Base-by-base conservation (phyloP, 2,329 filamentous ascomycete species). In the Byssothecium circinans region DNA sequence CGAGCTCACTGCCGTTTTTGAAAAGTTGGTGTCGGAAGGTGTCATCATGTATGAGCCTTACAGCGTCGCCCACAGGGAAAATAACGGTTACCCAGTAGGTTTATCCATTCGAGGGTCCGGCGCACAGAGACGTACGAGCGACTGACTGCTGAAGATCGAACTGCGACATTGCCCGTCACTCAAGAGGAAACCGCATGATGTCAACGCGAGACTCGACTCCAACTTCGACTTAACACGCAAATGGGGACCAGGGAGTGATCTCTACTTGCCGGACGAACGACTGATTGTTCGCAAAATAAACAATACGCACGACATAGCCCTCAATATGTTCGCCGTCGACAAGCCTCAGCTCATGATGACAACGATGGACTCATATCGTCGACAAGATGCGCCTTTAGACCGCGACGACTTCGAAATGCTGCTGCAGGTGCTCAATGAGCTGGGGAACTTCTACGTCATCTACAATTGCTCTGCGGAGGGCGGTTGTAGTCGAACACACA, bases 291-390 rank as follows among this genome's bases (percentile, higher is more conserved):
- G 61, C 0, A 59, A 62, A 12, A 53, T 78, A 14, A 74, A 72
- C 17, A 41, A 34, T 14, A 74, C 75, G 0, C 78, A 81, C 47
- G 60, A 75, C 15, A 63, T 81, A 6, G 66, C 72, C 1, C 60
- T 76, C 48, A 81, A 81, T 60, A 74, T 77, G 46, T 81, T 78
- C 53, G 74, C 72, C 46, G 74, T 75, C 11, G 76, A 75, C 48
- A 58, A 74, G 8, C 77, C 78, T 3, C 78, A 80, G 52, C 62
- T 76, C 3, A 64, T 80, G 12, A 65, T 80, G n/a, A 60, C 80
- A 44, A 79, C 78, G 1, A 49, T 63, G 3, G 73, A 81, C 54
- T 78, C 76, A 2, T 72, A 73, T 48, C 65, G 67, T 8, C 67
- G 75, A n/a, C 78, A 81, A 58, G 60, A 73, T 32, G 74, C 79